Conservation (phyloP, 1,284 basidiomycete species). For the Sanghuangporus sanghuang region DNA sequence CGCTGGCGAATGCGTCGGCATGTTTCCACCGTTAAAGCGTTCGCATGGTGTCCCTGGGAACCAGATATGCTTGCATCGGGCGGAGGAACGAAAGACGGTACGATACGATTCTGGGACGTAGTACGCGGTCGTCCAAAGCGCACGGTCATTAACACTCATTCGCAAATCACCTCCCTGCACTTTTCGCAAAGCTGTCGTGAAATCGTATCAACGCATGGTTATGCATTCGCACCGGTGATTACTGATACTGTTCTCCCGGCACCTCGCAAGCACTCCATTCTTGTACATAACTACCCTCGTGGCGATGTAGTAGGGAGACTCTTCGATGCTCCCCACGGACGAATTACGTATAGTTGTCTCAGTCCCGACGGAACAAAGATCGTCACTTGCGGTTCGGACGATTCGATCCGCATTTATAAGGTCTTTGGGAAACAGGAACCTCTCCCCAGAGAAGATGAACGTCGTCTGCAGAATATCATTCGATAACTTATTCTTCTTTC, state of each 20-base stretch:
- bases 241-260: constrained; percentile 5
- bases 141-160: constrained; percentile 7
- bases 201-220: constrained; percentile 18
- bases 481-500: background rate
- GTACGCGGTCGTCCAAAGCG: background rate
- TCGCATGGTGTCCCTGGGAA: constrained; percentile 93
- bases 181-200: constrained; percentile 13
- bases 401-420: constrained; percentile 16
- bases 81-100: constrained; percentile 35
- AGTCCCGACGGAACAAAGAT: constrained; percentile 17
- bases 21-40: constrained; percentile 45
- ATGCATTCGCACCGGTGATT: constrained; percentile 11
- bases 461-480: background rate
- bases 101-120: constrained; percentile 16
- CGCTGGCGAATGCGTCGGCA: constrained; percentile 12
- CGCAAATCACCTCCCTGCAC: constrained; percentile 17
- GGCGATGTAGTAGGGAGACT: constrained; percentile 11
- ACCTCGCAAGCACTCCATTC: constrained; percentile 13
- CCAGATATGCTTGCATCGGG: constrained; percentile 80
- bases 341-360: constrained; percentile 16
- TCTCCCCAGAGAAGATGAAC: background rate
- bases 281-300: constrained; percentile 15
- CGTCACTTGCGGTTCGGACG: constrained; percentile 16
- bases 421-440: constrained; percentile 16
- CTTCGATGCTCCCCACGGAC: constrained; percentile 15